Percentiles rank a stretch among this genome's conserved stretches.
These are phyloP conservation scores for Clavariopsis aquatica DNA, from an alignment of 495 filamentous ascomycete genomes.

Conservation along the genomic window DNA sequence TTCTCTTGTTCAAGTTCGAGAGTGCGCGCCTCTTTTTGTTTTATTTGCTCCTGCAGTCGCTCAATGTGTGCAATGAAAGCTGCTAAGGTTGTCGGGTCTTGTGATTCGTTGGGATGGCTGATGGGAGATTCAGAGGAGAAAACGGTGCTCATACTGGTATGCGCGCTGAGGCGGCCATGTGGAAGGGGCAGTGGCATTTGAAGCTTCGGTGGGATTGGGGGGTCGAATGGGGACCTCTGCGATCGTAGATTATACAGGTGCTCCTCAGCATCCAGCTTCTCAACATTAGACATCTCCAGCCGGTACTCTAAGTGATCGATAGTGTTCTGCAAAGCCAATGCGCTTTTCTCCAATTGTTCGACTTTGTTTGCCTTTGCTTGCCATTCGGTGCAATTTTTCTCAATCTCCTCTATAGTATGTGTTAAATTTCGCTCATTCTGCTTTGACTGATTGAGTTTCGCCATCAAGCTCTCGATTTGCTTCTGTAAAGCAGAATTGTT, in stretches of 20 bases:
- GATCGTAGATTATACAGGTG: slow-evolving; percentile 24
- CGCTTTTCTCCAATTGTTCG: slow-evolving; percentile 24
- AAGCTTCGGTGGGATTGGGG: not conserved
- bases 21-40: slow-evolving; percentile 24
- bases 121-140: slow-evolving; percentile 25
- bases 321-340: slow-evolving; percentile 29
- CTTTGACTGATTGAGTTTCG: slow-evolving; percentile 36
- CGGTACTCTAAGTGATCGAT: slow-evolving; percentile 34
- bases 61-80: slow-evolving; percentile 37
- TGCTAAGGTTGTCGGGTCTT: slow-evolving; percentile 21
- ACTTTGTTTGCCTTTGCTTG: slow-evolving; percentile 34
- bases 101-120: slow-evolving; percentile 14
- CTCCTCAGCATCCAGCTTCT: slow-evolving; percentile 33
- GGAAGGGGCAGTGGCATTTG: not conserved
- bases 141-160: slow-evolving; percentile 30
- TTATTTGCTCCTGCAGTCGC: slow-evolving; percentile 34
- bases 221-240: slow-evolving; percentile 21
- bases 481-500: slow-evolving; percentile 33
- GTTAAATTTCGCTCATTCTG: slow-evolving; percentile 19
- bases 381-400: slow-evolving; percentile 21
- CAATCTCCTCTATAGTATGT: slow-evolving; percentile 15
- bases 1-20: slow-evolving; percentile 19
- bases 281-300: slow-evolving; percentile 32
- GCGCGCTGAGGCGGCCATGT: slow-evolving; percentile 17
- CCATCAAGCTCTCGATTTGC: slow-evolving; percentile 36